Base-by-base conservation (phyloP, 108 stramenopile genomes). In the Pinguiococcus pyrenoidosus region DNA sequence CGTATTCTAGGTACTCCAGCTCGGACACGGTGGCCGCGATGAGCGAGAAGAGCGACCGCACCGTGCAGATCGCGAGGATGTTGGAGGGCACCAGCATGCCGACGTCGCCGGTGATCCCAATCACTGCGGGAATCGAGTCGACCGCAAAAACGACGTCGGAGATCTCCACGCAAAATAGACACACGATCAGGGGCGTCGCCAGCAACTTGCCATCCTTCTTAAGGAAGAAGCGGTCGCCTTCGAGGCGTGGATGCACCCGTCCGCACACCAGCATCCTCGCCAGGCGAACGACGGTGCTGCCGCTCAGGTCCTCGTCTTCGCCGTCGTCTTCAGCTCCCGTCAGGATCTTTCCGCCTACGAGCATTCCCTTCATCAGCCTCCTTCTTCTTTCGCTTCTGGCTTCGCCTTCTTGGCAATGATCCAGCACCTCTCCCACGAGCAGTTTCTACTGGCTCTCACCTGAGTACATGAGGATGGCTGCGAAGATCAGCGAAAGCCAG, bases 401-500 rank as follows among this genome's bases (percentile, higher is more conserved):
- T 61, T 61, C 28, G 25, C 42, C 28, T 64, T 53, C 12, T 42
- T 54, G 3, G 62, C 59, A 16, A 46, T 48, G 9, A 43, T 10
- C 9, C 21, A 43, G 9, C n/a, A n/a, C n/a, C n/a, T n/a, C n/a
- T n/a, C n/a, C n/a, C n/a, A n/a, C n/a, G n/a, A 68, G 17, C 25
- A 68, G 49, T 25, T 59, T 58, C 27, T 54, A 57, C n/a, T n/a
- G n/a, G n/a, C n/a, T n/a, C n/a, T n/a, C n/a, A n/a, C n/a, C n/a
- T n/a, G 41, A 43, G 12, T 43, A 43, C 21, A 12, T 7, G 10
- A 43, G 24, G 20, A 43, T 12, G 8, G 41, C 41, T 9, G 41
- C 7, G 13, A 43, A 43, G 9, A 43, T 9, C 9, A 43, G 12
- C 24, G 24, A n/a, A 12, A 43, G 21, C 24, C 24, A 23, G 13